A percentile compares a stretch with the other conserved stretches of the same genome.
phyloP scores from a whole-genome alignment of 2,329 filamentous ascomycete species.

The Cytospora leucostoma region DNA sequence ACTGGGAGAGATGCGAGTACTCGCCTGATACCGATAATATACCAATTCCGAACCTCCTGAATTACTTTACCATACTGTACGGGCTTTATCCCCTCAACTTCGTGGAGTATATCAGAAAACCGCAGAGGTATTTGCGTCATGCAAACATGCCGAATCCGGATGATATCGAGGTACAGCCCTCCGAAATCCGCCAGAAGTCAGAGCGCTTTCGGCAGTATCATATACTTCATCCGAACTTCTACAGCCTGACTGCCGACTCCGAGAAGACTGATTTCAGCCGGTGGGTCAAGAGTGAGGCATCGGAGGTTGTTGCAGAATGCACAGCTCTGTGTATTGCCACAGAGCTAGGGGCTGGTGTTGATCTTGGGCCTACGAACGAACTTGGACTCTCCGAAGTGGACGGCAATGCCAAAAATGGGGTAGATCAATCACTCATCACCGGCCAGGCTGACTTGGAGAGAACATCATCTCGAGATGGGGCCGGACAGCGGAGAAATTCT shows the following conservation, averaged over 20 bases:
- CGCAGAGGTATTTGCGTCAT: constrained; percentile 74
- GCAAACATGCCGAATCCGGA: constrained; percentile 70
- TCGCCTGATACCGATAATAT: constrained; percentile 63
- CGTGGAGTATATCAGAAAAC: constrained; percentile 82
- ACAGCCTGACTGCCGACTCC: constrained; percentile 74
- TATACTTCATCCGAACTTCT: constrained; percentile 82
- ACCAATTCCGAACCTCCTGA: constrained; percentile 65
- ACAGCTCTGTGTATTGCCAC: constrained; percentile 61
- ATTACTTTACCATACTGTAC: constrained; percentile 81
- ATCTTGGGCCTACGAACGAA: constrained; percentile 23
- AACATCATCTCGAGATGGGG: constrained; percentile 29
- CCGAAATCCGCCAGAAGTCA: constrained; percentile 73
- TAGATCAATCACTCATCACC: constrained; percentile 44
- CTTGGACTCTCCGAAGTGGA: constrained; percentile 23
- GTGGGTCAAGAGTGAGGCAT: constrained; percentile 77
- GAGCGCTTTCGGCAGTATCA: constrained; percentile 74
- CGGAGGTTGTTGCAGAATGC: constrained; percentile 79
- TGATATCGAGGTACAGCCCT: constrained; percentile 76
- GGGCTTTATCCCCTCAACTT: constrained; percentile 84
- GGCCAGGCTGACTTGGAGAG: constrained; percentile 34
- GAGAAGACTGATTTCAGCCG: constrained; percentile 75
- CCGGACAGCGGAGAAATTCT: constrained; percentile 52
- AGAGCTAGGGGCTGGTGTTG: constrained; percentile 30
- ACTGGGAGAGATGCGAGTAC: constrained; percentile 68
- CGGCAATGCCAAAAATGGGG: constrained; percentile 31